Evolutionary conservation across 305 asterid species (phyloP), one percentile per base, ranked within the genome.

Genomic region (Solanum hybrid): DNA sequence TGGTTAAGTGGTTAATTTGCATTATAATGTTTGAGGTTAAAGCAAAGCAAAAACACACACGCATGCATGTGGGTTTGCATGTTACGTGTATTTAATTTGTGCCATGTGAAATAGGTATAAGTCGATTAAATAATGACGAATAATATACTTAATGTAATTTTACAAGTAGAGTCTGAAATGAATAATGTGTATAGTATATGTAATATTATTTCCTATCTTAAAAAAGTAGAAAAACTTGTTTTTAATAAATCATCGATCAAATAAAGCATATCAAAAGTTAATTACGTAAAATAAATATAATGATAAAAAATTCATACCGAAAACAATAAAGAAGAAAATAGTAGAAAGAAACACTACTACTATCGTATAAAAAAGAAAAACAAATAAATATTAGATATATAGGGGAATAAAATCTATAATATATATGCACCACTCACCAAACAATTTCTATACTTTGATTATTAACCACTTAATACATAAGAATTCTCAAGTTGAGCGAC

Each of bases 291-390:
- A 10, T 66, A 66, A n/a, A n/a, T 66, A n/a, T n/a, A n/a, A 1
- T 0, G 1, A 66, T 66, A 8, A 66, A 66, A 1, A 0, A 0
- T n/a, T 64, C 13, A 9, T 66, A 64, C 3, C 0, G 1, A 66
- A n/a, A 66, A 66, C 13, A 10, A 66, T n/a, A 7, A 0, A n/a
- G 14, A 66, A 64, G 12, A 64, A 64, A 8, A 8, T 22, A 3
- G 6, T 64, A 64, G 13, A 22, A 60, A 60, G 10, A 60, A 60
- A 17, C 71, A 60, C 71, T 1, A 60, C 71, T 60, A 60, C 26
- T 20, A 60, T 60, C 0, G 0, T 20, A 60, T 60, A 17, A 7
- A 2, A 60, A 60, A 17, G 71, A 51, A 17, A 51, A 51, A 17
- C 64, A 51, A 51, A 5, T 51, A 46, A 46, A 46, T 14, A 46